Conservation (phyloP, 208 protist genomes). For the Leishmania lainsoni region DNA sequence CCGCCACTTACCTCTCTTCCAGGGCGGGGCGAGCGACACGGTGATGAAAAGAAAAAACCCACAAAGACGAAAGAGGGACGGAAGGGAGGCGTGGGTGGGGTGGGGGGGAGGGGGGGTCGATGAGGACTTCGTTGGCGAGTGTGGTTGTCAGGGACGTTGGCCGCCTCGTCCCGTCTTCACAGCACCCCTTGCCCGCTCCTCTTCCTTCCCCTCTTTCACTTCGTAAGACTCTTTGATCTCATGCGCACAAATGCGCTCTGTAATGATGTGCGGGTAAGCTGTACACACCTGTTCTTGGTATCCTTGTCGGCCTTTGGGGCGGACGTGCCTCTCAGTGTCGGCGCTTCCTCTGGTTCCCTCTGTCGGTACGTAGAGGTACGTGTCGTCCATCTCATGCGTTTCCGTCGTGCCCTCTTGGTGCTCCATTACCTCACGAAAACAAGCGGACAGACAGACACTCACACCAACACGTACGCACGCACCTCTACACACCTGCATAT, state of each 20-base stretch:
- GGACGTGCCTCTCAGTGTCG: not conserved
- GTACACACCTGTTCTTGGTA: not conserved
- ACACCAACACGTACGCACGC: not conserved
- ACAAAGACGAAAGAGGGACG: not conserved
- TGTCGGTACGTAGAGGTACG: not conserved
- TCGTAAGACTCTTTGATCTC: no score
- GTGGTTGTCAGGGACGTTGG: not conserved
- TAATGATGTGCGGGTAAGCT: not conserved
- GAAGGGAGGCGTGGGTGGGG: not conserved
- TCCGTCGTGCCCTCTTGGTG: no score
- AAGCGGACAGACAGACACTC: not conserved
- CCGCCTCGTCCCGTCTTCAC: not conserved
- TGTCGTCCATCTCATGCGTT: no score
- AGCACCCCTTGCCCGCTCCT: not conserved
- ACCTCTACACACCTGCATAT: not conserved
- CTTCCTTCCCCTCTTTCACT: no score
- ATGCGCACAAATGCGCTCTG: no score
- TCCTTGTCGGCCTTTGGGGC: no score
- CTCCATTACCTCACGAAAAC: no score
- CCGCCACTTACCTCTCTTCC: not conserved
- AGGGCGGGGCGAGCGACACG: no score
- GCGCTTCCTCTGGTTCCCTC: not conserved
- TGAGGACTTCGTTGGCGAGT: not conserved
- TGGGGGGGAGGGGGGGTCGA: not conserved
- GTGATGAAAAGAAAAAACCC: not conserved